A percentile compares a stretch with the other conserved stretches of the same genome.
These are phyloP conservation scores for Aspergillus cavernicola DNA, from an alignment of 495 filamentous ascomycete genomes.

Conservation along the genomic window DNA sequence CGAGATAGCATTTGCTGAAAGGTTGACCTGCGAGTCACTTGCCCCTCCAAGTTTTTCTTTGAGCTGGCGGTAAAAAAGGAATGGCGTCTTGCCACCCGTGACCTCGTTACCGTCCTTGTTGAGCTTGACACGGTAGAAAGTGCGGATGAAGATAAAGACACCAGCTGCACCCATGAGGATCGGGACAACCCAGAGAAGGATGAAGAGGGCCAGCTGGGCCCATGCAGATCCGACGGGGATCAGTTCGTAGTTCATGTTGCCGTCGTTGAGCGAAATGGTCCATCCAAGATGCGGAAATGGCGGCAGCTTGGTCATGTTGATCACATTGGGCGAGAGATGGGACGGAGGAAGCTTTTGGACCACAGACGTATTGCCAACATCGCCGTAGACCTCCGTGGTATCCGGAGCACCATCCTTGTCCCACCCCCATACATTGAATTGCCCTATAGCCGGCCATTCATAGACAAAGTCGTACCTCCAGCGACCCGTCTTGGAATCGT, in stretches of 20 bases:
- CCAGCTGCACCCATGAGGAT: constrained; percentile 44
- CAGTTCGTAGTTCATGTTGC: constrained; percentile 46
- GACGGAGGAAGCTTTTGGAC: constrained; percentile 61
- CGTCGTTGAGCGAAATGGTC: constrained; percentile 54
- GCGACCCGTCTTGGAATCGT: constrained; percentile 42
- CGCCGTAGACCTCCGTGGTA: constrained; percentile 52
- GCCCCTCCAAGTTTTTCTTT: constrained; percentile 5
- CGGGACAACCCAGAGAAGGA: constrained; percentile 53
- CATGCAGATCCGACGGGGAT: constrained; percentile 50
- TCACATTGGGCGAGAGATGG: constrained; percentile 49
- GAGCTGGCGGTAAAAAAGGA: constrained; percentile 32
- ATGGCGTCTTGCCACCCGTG: constrained; percentile 32
- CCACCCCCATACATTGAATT: constrained; percentile 66
- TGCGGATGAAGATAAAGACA: constrained; percentile 56
- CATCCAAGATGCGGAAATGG: constrained; percentile 53
- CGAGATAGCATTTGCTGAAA: constrained; percentile 1
- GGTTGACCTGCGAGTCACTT: constrained; percentile 13
- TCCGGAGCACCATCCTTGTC: constrained; percentile 61
- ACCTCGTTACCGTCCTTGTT: constrained; percentile 58
- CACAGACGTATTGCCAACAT: constrained; percentile 56
- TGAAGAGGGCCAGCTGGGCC: constrained; percentile 53
- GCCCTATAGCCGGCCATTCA: constrained; percentile 61
- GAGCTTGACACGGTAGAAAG: constrained; percentile 68
- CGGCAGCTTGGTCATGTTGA: constrained; percentile 59
- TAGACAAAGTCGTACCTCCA: constrained; percentile 62